These are phyloP conservation scores for Termitomyces sp. DNA, from an alignment of 768 basidiomycete species.

Conservation along the genomic window DNA sequence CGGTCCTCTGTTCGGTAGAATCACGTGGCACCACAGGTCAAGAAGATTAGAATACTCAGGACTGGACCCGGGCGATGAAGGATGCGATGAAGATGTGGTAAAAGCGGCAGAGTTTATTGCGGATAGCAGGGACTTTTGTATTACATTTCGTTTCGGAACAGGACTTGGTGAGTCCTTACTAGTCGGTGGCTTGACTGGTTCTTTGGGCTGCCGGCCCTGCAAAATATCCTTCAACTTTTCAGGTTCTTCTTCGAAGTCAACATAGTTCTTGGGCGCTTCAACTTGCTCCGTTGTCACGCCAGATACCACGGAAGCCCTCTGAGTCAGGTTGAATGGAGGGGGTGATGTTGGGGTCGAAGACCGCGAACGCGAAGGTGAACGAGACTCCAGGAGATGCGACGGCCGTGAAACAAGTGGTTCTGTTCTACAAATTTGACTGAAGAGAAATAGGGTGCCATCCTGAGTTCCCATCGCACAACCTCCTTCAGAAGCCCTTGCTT, in stretches of 20 bases:
- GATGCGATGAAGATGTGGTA: slow-evolving; percentile 32
- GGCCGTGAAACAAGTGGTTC: slow-evolving; percentile 9
- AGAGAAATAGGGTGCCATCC: slow-evolving; percentile 40
- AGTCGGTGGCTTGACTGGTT: neutral
- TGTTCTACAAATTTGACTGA: slow-evolving; percentile 18
- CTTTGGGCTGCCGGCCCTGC: slow-evolving; percentile 44
- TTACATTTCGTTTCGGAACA: slow-evolving; percentile 24
- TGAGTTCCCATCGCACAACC: slow-evolving; percentile 34
- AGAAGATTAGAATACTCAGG: slow-evolving; percentile 21
- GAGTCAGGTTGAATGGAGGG: slow-evolving; percentile 46
- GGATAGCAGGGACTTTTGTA: slow-evolving; percentile 40
- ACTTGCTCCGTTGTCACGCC: slow-evolving; percentile 64
- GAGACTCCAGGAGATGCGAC: slow-evolving; percentile 16
- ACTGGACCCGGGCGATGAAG: slow-evolving; percentile 30
- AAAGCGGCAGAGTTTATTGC: slow-evolving; percentile 38
- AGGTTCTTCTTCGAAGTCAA: slow-evolving; percentile 80
- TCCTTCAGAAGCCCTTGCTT: slow-evolving; percentile 10
- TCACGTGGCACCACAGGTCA: slow-evolving; percentile 34
- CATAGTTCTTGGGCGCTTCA: slow-evolving; percentile 73
- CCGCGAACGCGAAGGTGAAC: slow-evolving; percentile 28
- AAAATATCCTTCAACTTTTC: slow-evolving; percentile 72
- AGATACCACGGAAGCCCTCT: slow-evolving; percentile 63
- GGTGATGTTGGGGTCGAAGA: slow-evolving; percentile 39
- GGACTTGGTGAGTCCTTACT: slow-evolving; percentile 17
- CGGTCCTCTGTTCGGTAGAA: slow-evolving; percentile 39